These are phyloP conservation scores for Polysphondylium violaceum DNA, from an alignment of 78 protist genomes.

Conservation along the genomic window DNA sequence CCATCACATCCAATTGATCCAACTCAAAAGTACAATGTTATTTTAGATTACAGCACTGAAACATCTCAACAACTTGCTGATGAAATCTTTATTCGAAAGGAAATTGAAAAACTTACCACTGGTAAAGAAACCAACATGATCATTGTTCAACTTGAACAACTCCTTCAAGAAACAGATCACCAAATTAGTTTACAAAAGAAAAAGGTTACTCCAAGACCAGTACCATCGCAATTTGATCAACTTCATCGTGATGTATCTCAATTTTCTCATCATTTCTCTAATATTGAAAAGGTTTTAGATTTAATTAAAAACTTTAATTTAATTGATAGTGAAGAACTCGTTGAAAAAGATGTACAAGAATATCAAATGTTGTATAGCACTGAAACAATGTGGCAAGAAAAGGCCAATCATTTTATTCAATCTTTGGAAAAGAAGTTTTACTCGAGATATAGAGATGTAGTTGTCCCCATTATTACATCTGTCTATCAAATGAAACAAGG, in stretches of 20 bases:
- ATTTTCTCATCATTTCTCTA: conserved; percentile 40
- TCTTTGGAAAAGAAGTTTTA: conserved; percentile 33
- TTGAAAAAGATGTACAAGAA: conserved; percentile 2
- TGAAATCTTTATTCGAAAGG: conserved; percentile 33
- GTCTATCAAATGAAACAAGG: conserved; percentile 75
- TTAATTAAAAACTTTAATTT: conserved; percentile 19
- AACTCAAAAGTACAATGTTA: conserved; percentile 53
- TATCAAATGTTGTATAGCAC: conserved; percentile 16
- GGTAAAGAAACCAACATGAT: conserved; percentile 44
- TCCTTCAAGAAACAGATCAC: conserved; percentile 16
- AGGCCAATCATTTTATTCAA: conserved; percentile 54
- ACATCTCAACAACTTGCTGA: conserved; percentile 1
- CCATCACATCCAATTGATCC: conserved; percentile 75
- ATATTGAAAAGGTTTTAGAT: conserved; percentile 41
- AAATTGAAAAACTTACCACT: conserved; percentile 40
- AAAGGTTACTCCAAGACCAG: conserved; percentile 65
- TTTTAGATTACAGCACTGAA: conserved; percentile 26
- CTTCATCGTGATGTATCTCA: conserved; percentile 51
- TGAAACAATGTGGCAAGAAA: conserved; percentile 81
- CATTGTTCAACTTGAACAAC: neutral
- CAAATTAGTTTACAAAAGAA: conserved; percentile 28
- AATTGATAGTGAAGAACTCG: neutral
- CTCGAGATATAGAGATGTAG: conserved; percentile 34
- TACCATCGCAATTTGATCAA: conserved; percentile 59
- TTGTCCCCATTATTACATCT: conserved; percentile 52